These are phyloP conservation scores for Calocera viscosa DNA, from an alignment of 768 basidiomycete species.

Conservation along the genomic window DNA sequence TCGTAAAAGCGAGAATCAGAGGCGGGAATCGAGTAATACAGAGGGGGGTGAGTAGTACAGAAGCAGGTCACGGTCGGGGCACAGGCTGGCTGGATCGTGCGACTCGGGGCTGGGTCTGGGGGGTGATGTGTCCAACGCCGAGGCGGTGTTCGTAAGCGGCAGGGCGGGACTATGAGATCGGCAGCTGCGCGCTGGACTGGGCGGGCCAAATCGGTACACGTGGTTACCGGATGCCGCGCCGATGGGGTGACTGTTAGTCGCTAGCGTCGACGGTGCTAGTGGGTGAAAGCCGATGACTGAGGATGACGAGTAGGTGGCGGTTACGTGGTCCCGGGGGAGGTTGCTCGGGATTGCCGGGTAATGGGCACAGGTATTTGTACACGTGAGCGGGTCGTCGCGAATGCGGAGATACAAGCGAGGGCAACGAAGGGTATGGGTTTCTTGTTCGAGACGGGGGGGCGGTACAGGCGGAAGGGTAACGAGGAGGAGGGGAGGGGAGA, in stretches of 20 bases:
- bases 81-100: background rate
- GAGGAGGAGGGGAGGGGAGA: background rate
- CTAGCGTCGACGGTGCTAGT: background rate
- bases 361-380: background rate
- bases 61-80: background rate
- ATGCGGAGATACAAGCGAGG: background rate
- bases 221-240: background rate
- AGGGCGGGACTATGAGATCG: background rate
- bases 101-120: background rate
- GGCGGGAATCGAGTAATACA: background rate
- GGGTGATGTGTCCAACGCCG: background rate
- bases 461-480: background rate
- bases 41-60: background rate
- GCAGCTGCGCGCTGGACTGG: background rate
- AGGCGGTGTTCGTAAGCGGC: slow-evolving; percentile 8
- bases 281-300: background rate
- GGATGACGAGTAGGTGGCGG: background rate
- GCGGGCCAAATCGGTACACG: background rate
- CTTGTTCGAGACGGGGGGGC: background rate
- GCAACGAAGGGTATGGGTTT: slow-evolving; percentile 2
- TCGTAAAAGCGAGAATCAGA: background rate
- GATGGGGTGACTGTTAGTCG: background rate
- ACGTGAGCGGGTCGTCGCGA: slow-evolving; percentile 9
- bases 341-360: background rate
- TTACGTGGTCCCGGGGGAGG: background rate